Base-by-base conservation (phyloP, 192 early-diverging fungal species). In the Polychytrium aggregatum region DNA sequence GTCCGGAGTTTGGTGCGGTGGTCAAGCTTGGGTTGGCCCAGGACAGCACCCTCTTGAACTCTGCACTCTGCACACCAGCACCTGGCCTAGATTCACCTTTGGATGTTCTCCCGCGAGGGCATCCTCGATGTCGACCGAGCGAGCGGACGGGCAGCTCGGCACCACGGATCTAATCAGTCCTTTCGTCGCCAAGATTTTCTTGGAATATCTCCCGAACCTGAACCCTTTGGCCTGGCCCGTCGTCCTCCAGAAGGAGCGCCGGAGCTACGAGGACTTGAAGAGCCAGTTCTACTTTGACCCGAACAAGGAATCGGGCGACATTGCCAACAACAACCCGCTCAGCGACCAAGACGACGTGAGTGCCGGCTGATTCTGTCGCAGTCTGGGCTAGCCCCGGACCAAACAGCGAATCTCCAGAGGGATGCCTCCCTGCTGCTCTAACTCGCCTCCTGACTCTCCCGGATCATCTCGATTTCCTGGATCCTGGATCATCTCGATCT, bases 261-360 rank as follows among this genome's bases (percentile, higher is more conserved):
- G 75, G 41, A 62, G 68, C 26, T 91, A 89, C 43, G 47, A 61
- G 7, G 73, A 84, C 27, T 61, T 89, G 41, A 76, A 78, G 47
- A 60, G 55, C 43, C 74, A 79, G 40, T 83, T 79, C 52, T 79
- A 88, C 31, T 70, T 71, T 34, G 75, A 74, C 49, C 84, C 85
- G 2, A 61, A 63, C 21, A 63, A 67, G n/a, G 57, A 38, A 7
- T 53, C 63, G 4, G 71, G 50, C 2, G 84, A 92, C 61, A 64
- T 80, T 41, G 71, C 64, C 24, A 59, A 79, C 10, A 86, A 91
- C 62, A 88, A 97, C 55, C 93, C 93, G 9, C 72, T 97, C 36
- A 82, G 83, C 52, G 58, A 87, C 50, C 84, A 82, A 31, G 83
- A 89, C 41, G 82, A 84, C 47, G 80, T 82, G 60, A 52, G 54